Evolutionary conservation across 345 rosid species (phyloP).

Genomic region (Psidium guajava): DNA sequence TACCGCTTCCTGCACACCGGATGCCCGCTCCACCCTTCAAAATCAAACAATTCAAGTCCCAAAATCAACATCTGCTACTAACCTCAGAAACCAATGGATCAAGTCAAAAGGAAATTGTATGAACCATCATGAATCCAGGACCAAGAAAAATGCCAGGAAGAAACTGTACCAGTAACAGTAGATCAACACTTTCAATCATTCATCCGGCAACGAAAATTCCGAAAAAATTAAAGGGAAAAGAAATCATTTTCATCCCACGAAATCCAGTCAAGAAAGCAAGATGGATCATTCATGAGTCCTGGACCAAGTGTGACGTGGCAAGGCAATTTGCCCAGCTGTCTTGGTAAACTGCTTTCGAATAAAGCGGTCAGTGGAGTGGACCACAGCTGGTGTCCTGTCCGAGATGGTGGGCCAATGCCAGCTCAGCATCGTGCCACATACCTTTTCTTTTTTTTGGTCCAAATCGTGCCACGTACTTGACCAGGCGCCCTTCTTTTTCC

Average conservation of each 20-base stretch:
- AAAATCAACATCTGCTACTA: neutral
- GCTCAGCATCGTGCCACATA: neutral
- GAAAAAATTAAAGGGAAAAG: neutral
- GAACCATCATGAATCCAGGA: neutral
- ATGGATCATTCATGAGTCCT: neutral
- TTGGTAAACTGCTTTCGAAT: neutral
- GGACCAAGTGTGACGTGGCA: neutral
- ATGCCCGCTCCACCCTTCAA: conserved; percentile 60
- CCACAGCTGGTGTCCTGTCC: neutral
- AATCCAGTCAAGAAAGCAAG: neutral
- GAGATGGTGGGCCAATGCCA: neutral
- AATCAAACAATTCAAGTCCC: neutral
- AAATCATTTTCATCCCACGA: neutral
- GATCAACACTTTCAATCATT: neutral
- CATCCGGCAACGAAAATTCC: neutral
- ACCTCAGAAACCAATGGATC: neutral
- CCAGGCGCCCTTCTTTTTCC: neutral
- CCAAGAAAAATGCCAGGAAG: neutral
- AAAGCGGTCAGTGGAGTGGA: neutral
- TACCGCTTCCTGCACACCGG: conserved; percentile 58
- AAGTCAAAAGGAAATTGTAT: neutral
- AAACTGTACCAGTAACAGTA: neutral
- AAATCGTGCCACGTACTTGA: neutral
- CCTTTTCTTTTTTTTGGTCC: neutral
- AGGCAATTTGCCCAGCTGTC: neutral